Conservation (phyloP, 768 basidiomycete species). For the Boletellus emodensis region DNA sequence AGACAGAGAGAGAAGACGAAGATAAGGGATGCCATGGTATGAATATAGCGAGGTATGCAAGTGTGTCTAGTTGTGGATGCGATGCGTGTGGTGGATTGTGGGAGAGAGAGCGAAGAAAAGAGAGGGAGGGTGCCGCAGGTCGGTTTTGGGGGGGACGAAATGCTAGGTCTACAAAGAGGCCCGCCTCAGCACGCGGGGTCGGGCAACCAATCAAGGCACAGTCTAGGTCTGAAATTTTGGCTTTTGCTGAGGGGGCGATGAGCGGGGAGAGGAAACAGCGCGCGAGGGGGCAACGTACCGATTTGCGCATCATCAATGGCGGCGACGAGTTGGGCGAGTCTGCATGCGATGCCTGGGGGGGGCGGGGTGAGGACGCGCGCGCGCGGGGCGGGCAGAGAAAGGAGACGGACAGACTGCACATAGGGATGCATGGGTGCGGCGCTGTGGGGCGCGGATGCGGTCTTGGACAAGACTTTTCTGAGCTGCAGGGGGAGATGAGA, state of each 20-base stretch:
- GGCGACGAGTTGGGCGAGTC: constrained; percentile 38
- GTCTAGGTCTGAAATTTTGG: constrained; percentile 34
- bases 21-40: constrained; percentile 31
- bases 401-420: constrained; percentile 35
- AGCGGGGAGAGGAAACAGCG: neutral
- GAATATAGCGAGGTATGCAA: constrained; percentile 35
- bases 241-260: constrained; percentile 21
- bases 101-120: neutral
- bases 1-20: constrained; percentile 8
- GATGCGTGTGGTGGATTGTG: constrained; percentile 22
- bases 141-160: neutral
- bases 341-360: constrained; percentile 33
- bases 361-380: constrained; percentile 10
- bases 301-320: constrained; percentile 56
- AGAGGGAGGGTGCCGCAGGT: neutral
- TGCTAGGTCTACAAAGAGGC: constrained; percentile 21
- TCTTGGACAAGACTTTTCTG: constrained; percentile 60
- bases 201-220: too few relatives aligned
- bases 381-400: neutral
- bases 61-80: constrained; percentile 30
- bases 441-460: constrained; percentile 33
- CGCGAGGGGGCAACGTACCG: constrained; percentile 30
- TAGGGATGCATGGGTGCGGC: constrained; percentile 33
- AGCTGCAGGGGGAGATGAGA: constrained; percentile 37
- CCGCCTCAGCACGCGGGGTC: too few relatives aligned